phyloP scores from a whole-genome alignment of 495 filamentous ascomycete genomes.

The Penicillium dipodomyicola region DNA sequence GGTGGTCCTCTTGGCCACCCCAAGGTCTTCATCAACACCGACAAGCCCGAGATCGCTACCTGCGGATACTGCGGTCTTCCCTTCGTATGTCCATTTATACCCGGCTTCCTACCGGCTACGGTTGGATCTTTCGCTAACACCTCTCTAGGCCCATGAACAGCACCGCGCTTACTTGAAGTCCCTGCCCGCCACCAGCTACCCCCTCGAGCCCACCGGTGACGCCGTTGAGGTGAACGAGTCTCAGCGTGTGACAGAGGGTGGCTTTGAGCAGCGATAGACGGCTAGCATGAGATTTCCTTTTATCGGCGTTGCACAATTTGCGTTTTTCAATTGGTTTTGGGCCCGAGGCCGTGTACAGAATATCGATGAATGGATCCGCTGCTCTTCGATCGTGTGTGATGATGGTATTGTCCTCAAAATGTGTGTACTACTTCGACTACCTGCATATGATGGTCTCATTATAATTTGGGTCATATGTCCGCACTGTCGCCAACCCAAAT shows the following conservation, averaged over 20 bases:
- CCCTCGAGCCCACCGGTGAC: constrained; percentile 55
- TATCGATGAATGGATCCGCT: constrained; percentile 33
- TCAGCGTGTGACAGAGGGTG: constrained; percentile 53
- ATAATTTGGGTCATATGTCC: constrained; percentile 6
- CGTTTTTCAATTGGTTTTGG: constrained; percentile 29
- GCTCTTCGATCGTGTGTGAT: constrained; percentile 18
- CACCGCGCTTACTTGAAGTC: constrained; percentile 79
- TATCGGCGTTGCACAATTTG: constrained; percentile 44
- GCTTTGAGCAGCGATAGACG: constrained; percentile 51
- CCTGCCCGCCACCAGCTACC: constrained; percentile 73
- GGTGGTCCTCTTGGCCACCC: constrained; percentile 92
- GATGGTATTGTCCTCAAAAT: constrained; percentile 14
- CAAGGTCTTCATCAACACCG: constrained; percentile 92
- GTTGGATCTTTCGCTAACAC: constrained; percentile 6
- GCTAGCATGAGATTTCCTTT: constrained; percentile 34
- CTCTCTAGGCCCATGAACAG: constrained; percentile 74
- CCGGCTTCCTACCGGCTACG: neutral
- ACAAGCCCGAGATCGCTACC: constrained; percentile 87
- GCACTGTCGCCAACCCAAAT: neutral
- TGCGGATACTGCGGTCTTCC: constrained; percentile 96
- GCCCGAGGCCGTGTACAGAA: constrained; percentile 37
- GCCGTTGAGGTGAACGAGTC: constrained; percentile 52
- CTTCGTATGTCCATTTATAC: constrained; percentile 62
- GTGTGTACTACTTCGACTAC: constrained; percentile 28
- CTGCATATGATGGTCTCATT: constrained; percentile 20